Base-by-base conservation (phyloP, 371 early-diverging fungal genomes). In the Apophysomyces elegans region DNA sequence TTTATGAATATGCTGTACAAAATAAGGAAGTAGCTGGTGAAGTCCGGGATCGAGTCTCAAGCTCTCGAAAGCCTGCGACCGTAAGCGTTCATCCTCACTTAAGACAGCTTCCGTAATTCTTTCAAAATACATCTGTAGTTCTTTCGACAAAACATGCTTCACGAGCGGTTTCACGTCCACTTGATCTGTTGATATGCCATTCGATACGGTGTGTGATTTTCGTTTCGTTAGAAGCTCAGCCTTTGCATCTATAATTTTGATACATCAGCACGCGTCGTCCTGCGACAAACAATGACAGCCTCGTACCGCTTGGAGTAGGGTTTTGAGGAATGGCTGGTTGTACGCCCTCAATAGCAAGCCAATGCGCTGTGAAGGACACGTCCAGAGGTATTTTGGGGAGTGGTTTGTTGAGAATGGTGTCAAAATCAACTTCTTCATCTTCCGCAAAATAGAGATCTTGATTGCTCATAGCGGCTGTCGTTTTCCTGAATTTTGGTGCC, bases 291-390 rank as follows among this genome's bases (percentile, higher is more conserved):
- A 5, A 56, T 35, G 14, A 54, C 21, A 56, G 61, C 8, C 58
- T 67, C 69, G 69, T 86, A 84, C 92, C 93, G 45, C 84, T 79
- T 0, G 94, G 91, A 2, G 94, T 88, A 21, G 99, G 99, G 73
- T 99, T 99, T 79, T 99, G 99, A 36, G 97, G 95, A 68, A 98
- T 99, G 12, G 93, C 91, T 39, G 99, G 99, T 76, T 99, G 99
- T 5, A 99, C 98, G 21, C 99, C 99, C 68, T 99, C 99, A 65
- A 99, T 94, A 4, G 99, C 99, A 12, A 99, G 89, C 98, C 98
- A 99, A 75, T 99, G 98, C n/a, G 92, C 95, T 2, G 95, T 95
- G 67, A 90, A 95, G 2, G 90, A 86, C 0, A 93, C 88, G 59
- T 96, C 95, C 32, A 92, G 79, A 1, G 99, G 99, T 4, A 99